phyloP scores from a whole-genome alignment of 257 asterid species.

The Nicotiana undulata region DNA sequence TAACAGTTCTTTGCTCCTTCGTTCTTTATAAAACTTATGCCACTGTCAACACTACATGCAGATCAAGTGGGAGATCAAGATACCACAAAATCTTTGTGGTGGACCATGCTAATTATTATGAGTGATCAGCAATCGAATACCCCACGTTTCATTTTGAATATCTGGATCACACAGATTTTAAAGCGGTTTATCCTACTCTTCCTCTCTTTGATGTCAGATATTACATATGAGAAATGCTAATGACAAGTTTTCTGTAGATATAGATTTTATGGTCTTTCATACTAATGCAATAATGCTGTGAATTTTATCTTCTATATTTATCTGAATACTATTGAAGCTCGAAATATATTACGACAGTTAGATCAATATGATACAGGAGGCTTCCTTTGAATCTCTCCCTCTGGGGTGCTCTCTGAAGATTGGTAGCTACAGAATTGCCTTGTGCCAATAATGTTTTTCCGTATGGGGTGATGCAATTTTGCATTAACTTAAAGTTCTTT shows the following conservation, averaged over 20 bases:
- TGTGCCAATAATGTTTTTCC: no score
- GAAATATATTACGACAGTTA: no score
- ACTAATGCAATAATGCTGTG: no score
- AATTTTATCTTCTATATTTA: no score
- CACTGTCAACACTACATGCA: slow-evolving; percentile 28
- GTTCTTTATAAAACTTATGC: not conserved
- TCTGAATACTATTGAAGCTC: no score
- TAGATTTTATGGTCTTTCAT: not conserved
- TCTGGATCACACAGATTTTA: slow-evolving; percentile 77
- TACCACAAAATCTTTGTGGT: slow-evolving; percentile 82
- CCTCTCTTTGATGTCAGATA: slow-evolving; percentile 76
- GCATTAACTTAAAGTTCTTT: no score
- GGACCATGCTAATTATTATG: slow-evolving; percentile 89
- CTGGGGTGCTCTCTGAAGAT: no score
- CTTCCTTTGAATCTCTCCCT: no score
- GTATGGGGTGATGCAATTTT: no score
- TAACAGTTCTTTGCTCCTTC: not conserved
- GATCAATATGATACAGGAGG: no score
- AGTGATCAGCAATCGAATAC: slow-evolving; percentile 94
- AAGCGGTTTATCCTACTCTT: slow-evolving; percentile 82
- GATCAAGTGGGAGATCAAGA: slow-evolving; percentile 94
- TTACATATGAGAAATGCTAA: slow-evolving; percentile 77
- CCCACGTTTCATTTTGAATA: slow-evolving; percentile 92
- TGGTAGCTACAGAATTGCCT: no score
- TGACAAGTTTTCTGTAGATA: slow-evolving; percentile 29